phyloP scores from a whole-genome alignment of 73 alveolate species.

The Symbiodinium pilosum region DNA sequence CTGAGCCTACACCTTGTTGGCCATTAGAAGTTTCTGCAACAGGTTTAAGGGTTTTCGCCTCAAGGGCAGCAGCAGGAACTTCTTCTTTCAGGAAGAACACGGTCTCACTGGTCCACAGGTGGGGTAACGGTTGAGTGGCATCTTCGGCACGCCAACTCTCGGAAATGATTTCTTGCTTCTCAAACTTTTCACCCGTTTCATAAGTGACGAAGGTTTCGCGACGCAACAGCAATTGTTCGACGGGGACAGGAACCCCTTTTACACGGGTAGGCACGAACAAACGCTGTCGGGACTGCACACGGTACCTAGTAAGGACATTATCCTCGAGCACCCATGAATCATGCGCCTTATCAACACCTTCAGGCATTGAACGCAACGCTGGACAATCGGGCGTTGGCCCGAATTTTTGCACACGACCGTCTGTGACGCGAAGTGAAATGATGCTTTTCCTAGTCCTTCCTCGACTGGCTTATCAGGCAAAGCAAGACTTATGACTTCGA shows the following conservation, averaged over 20 bases:
- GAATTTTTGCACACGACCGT: not conserved
- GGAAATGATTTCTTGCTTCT: not conserved
- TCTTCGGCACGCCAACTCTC: constrained; percentile 29
- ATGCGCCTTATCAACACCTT: constrained; percentile 7
- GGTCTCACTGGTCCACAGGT: not conserved
- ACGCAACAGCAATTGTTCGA: not conserved
- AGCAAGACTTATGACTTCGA: not conserved
- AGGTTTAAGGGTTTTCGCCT: not conserved
- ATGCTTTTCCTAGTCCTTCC: no score
- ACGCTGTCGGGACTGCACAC: constrained; percentile 4
- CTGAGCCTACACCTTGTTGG: no score
- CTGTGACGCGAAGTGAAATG: constrained; percentile 16
- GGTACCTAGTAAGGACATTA: not conserved
- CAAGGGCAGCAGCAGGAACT: not conserved
- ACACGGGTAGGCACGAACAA: not conserved
- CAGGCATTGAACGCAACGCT: constrained; percentile 17
- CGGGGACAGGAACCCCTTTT: not conserved
- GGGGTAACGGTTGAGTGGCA: not conserved
- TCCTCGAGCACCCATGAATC: constrained; percentile 60
- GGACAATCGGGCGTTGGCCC: constrained; percentile 14
- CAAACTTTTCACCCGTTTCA: not conserved
- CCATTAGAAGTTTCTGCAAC: not conserved
- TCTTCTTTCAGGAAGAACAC: not conserved
- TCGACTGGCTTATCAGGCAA: not conserved
- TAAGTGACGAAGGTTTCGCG: not conserved